These are phyloP conservation scores for Saprolegnia diclina DNA, from an alignment of 352 stramenopile genomes.

Conservation along the genomic window DNA sequence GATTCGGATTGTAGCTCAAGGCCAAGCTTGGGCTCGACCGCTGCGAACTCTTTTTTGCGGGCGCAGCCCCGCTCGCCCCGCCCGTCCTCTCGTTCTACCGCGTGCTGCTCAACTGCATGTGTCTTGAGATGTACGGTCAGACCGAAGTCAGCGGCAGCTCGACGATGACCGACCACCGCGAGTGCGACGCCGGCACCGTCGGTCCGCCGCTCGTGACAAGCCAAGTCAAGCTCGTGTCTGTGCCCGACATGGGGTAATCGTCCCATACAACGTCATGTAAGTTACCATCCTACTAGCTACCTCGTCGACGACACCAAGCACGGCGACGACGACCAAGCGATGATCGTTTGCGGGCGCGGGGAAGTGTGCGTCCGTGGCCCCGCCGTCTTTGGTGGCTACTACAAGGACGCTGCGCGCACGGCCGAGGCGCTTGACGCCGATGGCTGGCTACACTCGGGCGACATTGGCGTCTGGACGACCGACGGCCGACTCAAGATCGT, in stretches of 20 bases:
- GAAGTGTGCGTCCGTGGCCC: constrained; percentile 55
- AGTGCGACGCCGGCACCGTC: constrained; percentile 78
- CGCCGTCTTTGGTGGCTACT: constrained; percentile 86
- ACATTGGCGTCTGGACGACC: constrained; percentile 92
- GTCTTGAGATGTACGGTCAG: constrained; percentile 94
- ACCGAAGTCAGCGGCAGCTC: constrained; percentile 75
- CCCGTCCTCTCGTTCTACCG: constrained; percentile 93
- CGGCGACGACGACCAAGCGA: constrained; percentile 8
- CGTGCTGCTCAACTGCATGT: constrained; percentile 83
- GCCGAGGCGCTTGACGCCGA: constrained; percentile 86
- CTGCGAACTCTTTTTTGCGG: constrained; percentile 86
- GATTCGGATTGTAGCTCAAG: constrained; percentile 46
- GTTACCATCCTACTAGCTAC: constrained; percentile 27
- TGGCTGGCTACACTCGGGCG: constrained; percentile 96
- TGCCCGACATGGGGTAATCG: constrained; percentile 97
- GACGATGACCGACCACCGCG: constrained; percentile 35
- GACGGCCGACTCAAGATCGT: constrained; percentile 88
- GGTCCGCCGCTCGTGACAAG: constrained; percentile 74
- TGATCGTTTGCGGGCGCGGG: constrained; percentile 10
- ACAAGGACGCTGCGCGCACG: constrained; percentile 91
- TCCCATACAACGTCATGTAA: constrained; percentile 29
- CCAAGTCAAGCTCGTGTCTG: constrained; percentile 91
- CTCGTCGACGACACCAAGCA: constrained; percentile 33
- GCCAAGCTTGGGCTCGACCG: constrained; percentile 68
- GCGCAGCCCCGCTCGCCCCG: constrained; percentile 87